Evolutionary conservation across 768 basidiomycete genomes (phyloP).

Genomic region (Cubamyces sp.): DNA sequence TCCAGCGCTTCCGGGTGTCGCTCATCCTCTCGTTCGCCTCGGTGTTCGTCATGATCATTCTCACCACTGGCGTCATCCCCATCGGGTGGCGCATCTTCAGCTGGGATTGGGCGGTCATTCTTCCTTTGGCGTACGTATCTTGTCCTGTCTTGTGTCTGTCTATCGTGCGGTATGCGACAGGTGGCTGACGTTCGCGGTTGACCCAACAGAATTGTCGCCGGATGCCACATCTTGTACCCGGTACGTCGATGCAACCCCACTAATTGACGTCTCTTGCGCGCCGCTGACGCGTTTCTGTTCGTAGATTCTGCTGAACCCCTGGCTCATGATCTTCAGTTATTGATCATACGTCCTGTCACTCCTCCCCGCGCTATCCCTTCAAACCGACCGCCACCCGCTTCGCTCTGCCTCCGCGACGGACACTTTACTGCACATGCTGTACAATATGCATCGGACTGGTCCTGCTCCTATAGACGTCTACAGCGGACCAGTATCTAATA

Average conservation of each 20-base stretch:
- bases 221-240: constrained; percentile 75
- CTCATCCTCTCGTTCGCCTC: constrained; percentile 56
- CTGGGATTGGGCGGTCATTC: constrained; percentile 70
- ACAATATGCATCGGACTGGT: not conserved
- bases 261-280: not conserved
- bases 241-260: constrained; percentile 45
- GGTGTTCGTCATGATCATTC: constrained; percentile 59
- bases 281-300: not conserved
- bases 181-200: not conserved
- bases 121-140: constrained; percentile 68
- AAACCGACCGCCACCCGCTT: not conserved
- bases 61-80: constrained; percentile 60
- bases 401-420: not conserved
- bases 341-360: constrained; percentile 23
- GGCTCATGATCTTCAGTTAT: constrained; percentile 84
- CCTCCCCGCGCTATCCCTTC: not conserved
- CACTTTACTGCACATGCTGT: not conserved
- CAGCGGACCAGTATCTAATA: not conserved
- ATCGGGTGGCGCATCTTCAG: constrained; percentile 65
- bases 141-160: constrained; percentile 12
- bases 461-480: not conserved
- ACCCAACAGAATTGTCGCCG: constrained; percentile 55
- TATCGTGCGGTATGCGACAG: not conserved
- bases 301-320: constrained; percentile 64
- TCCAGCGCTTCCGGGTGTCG: constrained; percentile 75